These are phyloP conservation scores for Fusarium robinianum DNA, from an alignment of 2,329 filamentous ascomycete species.

Conservation along the genomic window DNA sequence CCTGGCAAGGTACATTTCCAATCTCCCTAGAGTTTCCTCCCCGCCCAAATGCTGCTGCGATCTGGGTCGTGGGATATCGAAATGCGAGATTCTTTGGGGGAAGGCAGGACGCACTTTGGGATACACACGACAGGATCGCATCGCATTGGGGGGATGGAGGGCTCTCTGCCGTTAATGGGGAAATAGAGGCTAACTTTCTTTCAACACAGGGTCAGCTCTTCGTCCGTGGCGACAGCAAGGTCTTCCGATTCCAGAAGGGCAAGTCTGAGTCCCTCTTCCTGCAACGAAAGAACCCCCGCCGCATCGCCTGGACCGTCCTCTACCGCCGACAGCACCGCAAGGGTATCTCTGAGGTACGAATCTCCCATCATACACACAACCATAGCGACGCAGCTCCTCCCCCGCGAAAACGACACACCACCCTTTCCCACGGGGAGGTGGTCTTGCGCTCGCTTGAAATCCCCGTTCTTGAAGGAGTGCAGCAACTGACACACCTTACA, in stretches of 20 bases:
- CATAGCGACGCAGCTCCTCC: no score
- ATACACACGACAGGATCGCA: conserved; percentile 14
- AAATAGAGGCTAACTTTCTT: conserved; percentile 38
- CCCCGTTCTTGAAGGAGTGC: no score
- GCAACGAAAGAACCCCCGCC: conserved; percentile 99
- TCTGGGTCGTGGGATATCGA: conserved; percentile 31
- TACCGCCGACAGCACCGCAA: conserved; percentile 99
- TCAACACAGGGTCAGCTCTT: conserved; percentile 91
- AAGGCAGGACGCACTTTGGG: conserved; percentile 5
- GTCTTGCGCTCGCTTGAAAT: no score
- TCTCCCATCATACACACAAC: no score
- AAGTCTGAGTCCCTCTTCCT: conserved; percentile 99
- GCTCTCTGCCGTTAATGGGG: conserved; percentile 14
- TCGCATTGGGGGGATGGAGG: conserved; percentile 18
- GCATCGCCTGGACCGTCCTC: conserved; percentile 97
- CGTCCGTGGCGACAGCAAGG: conserved; percentile 99
- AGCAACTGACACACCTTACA: conserved; percentile 58
- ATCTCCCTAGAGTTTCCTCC: no score
- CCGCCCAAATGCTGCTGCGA: conserved; percentile 32
- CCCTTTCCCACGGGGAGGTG: not conserved
- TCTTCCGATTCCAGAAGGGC: conserved; percentile 99
- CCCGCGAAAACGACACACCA: conserved; percentile 6
- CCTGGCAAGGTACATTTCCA: conserved; percentile 64
- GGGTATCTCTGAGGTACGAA: conserved; percentile 98
- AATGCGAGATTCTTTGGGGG: conserved; percentile 21